These are phyloP conservation scores for Plasmodium relictum DNA, from an alignment of 169 alveolate species.

Conservation along the genomic window DNA sequence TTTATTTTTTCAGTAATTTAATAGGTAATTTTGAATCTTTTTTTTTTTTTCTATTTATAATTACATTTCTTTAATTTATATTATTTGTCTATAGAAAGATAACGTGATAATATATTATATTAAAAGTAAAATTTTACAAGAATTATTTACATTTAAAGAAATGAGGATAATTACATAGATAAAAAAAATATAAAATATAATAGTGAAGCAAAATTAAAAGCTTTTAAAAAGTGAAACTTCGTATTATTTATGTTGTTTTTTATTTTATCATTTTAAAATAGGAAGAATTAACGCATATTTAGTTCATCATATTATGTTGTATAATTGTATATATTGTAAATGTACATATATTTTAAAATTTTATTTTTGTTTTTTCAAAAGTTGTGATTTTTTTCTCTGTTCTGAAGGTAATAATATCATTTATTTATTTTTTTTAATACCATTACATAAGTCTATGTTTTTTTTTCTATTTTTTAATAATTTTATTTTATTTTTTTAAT, in stretches of 20 bases:
- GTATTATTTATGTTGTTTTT: conserved; percentile 1
- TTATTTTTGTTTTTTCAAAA: conserved; percentile 4
- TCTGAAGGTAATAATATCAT: neutral
- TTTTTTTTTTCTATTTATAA: too few species aligned
- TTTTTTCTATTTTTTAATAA: neutral
- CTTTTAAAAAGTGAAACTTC: conserved; percentile 17
- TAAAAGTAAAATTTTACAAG: too few species aligned
- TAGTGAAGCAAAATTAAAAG: conserved; percentile 8
- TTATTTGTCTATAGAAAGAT: too few species aligned
- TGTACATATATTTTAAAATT: conserved; percentile 19
- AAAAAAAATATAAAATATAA: conserved; percentile 14
- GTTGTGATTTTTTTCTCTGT: neutral
- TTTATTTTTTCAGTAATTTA: too few species aligned
- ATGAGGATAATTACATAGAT: neutral
- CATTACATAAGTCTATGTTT: conserved; percentile 9
- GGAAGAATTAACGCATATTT: neutral
- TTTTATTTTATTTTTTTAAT: neutral
- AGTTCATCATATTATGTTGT: conserved; percentile 8
- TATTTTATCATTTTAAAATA: conserved; percentile 1
- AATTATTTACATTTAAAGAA: conserved; percentile 10
- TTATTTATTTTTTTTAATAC: neutral
- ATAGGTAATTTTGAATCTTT: too few species aligned
- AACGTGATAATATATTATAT: too few species aligned
- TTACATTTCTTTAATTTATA: too few species aligned
- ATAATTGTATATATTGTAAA: conserved; percentile 14